Base-by-base conservation (phyloP, 495 filamentous ascomycete species). In the Penicillium riverlandense region DNA sequence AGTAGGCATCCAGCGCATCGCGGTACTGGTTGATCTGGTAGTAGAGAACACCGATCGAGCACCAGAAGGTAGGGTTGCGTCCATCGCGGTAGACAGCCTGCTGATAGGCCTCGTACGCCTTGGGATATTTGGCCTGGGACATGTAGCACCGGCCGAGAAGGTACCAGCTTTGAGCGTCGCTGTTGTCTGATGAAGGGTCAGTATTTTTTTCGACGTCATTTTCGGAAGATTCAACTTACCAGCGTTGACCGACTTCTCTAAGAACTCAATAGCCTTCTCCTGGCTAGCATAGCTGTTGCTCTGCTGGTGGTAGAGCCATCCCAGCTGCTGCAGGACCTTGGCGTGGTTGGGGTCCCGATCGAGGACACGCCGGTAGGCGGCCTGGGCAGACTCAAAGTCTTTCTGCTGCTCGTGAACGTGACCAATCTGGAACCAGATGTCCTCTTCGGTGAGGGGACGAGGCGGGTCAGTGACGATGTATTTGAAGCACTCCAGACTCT, bases 11-110 rank as follows among this genome's bases (percentile, higher is more conserved):
- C 40, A 99, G 79, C 12, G 92, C 92, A 74, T 99, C 92, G 40
- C 92, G 83, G 64, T 99, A 99, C 74, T 99, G 92, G 62, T 99
- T 99, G 72, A 99, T 99, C 69, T 99, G 92, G 69, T 97, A 99
- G 61, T 99, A 99, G 32, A 99, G 79, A 12, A 99, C 92, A 59
- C 92, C 92, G 61, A 99, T 99, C 15, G 92, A 99, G 71, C 94
- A 97, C 92, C 92, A 99, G 74, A 99, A 99, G 10, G 92, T 99
- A 22, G 92, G 94, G 54, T 99, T 99, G 54, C 92, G 83, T 15
- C 94, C 94, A 60, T 99, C 92, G 42, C 92, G 88, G 59, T 99
- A 99, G 38, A 99, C 92, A 4, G 92, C 92, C 68, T 99, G 92
- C 59, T 99, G 92, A 58, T 99, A 99, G 9, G 92, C 94, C 65